Conservation (phyloP, 371 early-diverging fungal species). For the Apophysomyces variabilis region DNA sequence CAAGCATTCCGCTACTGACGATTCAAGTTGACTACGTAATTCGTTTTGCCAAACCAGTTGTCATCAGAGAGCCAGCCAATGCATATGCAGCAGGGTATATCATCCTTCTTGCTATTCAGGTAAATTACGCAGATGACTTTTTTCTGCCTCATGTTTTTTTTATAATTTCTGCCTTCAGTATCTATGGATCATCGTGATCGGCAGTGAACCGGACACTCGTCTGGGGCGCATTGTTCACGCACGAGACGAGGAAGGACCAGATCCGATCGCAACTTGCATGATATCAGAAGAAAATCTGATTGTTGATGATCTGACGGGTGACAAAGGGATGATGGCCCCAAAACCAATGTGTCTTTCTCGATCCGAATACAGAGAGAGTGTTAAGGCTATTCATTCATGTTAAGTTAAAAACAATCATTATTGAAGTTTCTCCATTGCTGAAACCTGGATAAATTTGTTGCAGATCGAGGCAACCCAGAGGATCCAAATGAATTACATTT, state of each 20-base stretch:
- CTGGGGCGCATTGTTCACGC: conserved; percentile 36
- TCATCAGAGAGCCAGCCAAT: conserved; percentile 28
- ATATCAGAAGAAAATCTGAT: conserved; percentile 15
- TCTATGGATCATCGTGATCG: conserved; percentile 41
- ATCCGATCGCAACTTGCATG: conserved; percentile 12
- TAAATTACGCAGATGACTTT: conserved; percentile 20
- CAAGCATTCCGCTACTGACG: conserved; percentile 48
- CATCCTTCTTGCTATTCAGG: conserved; percentile 42
- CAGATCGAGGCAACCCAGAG: conserved; percentile 75
- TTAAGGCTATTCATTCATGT: conserved; percentile 32
- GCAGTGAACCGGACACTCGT: conserved; percentile 37
- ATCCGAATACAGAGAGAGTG: conserved; percentile 20
- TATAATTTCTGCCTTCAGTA: conserved; percentile 24
- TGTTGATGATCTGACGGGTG: background rate
- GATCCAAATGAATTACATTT: conserved; percentile 89
- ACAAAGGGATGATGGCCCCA: conserved; percentile 13
- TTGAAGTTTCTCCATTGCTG: background rate
- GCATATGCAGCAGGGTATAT: conserved; percentile 46
- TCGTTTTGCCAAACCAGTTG: conserved; percentile 30
- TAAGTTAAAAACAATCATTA: background rate
- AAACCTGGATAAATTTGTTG: background rate
- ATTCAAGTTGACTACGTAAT: conserved; percentile 48
- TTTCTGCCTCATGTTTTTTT: background rate
- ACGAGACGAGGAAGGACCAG: background rate
- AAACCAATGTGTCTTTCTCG: background rate